Conservation (phyloP, 179 eudicot genomes). For the Beta macrorhiza region DNA sequence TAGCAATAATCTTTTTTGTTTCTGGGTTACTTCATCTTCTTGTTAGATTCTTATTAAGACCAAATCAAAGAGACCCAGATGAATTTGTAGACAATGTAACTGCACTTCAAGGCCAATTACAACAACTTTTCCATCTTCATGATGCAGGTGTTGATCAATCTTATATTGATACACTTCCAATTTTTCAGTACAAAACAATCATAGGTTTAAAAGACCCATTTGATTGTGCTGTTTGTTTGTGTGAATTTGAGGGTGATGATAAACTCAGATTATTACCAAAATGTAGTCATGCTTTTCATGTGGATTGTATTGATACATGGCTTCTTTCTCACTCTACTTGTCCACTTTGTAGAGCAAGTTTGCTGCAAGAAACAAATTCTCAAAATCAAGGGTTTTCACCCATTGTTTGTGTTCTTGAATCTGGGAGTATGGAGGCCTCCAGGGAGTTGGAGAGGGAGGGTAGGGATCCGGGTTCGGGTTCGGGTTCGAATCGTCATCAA, state of each 20-base stretch:
- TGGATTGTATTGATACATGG: slow-evolving; percentile 92
- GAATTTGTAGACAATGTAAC: slow-evolving; percentile 48
- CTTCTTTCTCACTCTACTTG: slow-evolving; percentile 85
- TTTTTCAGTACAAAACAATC: slow-evolving; percentile 66
- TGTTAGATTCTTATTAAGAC: slow-evolving; percentile 52
- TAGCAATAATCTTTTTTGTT: slow-evolving; percentile 71
- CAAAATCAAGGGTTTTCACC: slow-evolving; percentile 38
- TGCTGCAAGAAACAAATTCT: slow-evolving; percentile 38
- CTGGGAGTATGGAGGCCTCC: slow-evolving; percentile 45
- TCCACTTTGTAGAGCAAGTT: slow-evolving; percentile 70
- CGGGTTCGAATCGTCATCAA: slow-evolving; percentile 31
- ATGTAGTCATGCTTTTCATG: slow-evolving; percentile 88
- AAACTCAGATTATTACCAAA: slow-evolving; percentile 69
- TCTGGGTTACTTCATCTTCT: slow-evolving; percentile 76
- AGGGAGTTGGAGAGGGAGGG: slow-evolving; percentile 43
- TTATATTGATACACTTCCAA: slow-evolving; percentile 72
- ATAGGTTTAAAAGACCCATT: slow-evolving; percentile 76
- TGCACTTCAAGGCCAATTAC: slow-evolving; percentile 82
- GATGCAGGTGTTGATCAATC: slow-evolving; percentile 91
- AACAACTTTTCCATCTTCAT: slow-evolving; percentile 78
- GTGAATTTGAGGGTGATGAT: slow-evolving; percentile 73
- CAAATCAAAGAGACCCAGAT: slow-evolving; percentile 52
- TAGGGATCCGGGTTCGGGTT: slow-evolving; percentile 21
- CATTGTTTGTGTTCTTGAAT: slow-evolving; percentile 62
- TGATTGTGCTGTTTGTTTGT: slow-evolving; percentile 92